phyloP scores from a whole-genome alignment of 345 rosid genomes.

The Atalantia buxifolia region DNA sequence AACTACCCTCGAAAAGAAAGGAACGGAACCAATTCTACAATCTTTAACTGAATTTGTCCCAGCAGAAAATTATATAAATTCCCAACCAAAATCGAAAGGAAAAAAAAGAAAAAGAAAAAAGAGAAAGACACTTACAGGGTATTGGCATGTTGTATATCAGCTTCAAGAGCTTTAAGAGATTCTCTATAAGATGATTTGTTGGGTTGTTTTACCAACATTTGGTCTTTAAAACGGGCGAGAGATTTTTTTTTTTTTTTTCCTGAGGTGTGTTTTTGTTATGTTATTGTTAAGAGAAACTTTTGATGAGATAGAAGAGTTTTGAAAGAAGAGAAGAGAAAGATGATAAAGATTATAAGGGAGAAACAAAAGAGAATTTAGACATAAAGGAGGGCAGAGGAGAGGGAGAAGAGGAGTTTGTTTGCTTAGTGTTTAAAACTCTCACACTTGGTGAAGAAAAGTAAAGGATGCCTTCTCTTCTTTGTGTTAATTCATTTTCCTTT shows the following conservation, averaged over 20 bases:
- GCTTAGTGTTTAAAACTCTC: slow-evolving; percentile 45
- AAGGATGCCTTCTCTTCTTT: slow-evolving; percentile 37
- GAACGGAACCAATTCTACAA: not conserved
- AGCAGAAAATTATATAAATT: too few species aligned
- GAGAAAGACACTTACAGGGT: slow-evolving; percentile 36
- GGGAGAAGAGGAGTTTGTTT: slow-evolving; percentile 20
- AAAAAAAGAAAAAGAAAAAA: not conserved
- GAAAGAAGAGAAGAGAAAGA: not conserved
- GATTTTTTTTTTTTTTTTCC: not conserved
- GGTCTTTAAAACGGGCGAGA: slow-evolving; percentile 3
- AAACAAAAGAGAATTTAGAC: not conserved
- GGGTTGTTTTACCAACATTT: slow-evolving; percentile 51
- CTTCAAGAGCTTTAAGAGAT: slow-evolving; percentile 61
- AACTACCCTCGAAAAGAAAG: not conserved
- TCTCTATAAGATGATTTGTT: slow-evolving; percentile 46
- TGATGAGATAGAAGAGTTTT: not conserved
- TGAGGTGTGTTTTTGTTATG: slow-evolving; percentile 9
- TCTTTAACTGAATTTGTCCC: not conserved
- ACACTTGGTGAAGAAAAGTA: slow-evolving; percentile 37
- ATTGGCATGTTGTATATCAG: slow-evolving; percentile 66
- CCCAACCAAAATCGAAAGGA: too few species aligned
- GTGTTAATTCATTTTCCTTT: slow-evolving; percentile 11
- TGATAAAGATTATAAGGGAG: slow-evolving; percentile 2
- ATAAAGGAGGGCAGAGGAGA: not conserved
- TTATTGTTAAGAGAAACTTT: slow-evolving; percentile 14